A percentile compares a stretch with the other conserved stretches of the same genome.
Conservation (phyloP, 768 basidiomycete species). For the Hypholoma fasciculare region DNA sequence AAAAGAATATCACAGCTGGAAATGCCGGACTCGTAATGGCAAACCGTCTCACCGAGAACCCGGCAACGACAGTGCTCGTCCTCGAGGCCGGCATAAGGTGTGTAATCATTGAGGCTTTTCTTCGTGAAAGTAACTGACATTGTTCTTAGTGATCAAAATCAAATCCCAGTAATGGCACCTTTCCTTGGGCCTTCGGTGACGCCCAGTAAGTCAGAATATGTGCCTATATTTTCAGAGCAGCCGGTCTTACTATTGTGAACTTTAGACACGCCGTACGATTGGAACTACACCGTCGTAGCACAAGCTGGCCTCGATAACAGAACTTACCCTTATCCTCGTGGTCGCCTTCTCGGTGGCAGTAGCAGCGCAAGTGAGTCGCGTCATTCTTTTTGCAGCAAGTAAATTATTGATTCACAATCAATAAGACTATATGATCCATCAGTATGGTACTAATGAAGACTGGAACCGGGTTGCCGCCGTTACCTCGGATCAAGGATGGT, state of each 20-base stretch:
- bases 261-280: constrained; percentile 25
- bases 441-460: constrained; percentile 35
- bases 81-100: constrained; percentile 61
- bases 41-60: constrained; percentile 51
- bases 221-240: neutral
- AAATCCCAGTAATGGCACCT: constrained; percentile 20
- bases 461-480: constrained; percentile 32
- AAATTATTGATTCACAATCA: neutral
- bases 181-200: constrained; percentile 22
- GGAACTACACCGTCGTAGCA: constrained; percentile 34
- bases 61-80: constrained; percentile 45
- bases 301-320: constrained; percentile 32
- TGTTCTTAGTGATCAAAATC: constrained; percentile 20
- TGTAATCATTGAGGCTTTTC: neutral
- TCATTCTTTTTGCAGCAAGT: neutral
- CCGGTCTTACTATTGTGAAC: neutral
- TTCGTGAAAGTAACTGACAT: neutral
- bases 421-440: constrained; percentile 34
- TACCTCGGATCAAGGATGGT: constrained; percentile 34
- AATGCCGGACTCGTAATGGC: constrained; percentile 60
- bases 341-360: constrained; percentile 33
- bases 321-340: constrained; percentile 31
- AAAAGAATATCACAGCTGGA: constrained; percentile 31
- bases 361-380: constrained; percentile 27
- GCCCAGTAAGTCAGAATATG: constrained; percentile 10